Conservation (phyloP, 2,329 filamentous ascomycete species). For the Neonectria neomacrospora region DNA sequence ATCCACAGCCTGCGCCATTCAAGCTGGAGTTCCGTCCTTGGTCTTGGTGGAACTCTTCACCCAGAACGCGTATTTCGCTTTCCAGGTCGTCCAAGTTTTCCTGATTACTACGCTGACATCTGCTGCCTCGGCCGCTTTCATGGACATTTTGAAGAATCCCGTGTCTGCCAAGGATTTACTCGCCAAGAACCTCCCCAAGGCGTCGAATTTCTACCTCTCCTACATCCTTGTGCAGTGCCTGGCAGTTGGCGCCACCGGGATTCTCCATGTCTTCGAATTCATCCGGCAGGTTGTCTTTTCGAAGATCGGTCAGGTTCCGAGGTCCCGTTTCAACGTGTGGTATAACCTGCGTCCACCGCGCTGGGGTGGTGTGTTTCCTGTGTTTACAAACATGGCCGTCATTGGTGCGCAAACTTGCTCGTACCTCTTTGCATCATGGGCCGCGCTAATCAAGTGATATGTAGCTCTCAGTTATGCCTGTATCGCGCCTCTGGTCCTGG, state of each 20-base stretch:
- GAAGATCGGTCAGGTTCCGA: constrained; percentile 79
- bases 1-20: constrained; percentile 74
- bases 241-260: constrained; percentile 76
- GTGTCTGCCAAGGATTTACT: constrained; percentile 70
- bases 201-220: constrained; percentile 92
- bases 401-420: constrained; percentile 68
- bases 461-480: constrained; percentile 84
- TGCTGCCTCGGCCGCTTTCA: constrained; percentile 76
- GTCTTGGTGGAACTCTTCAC: constrained; percentile 88
- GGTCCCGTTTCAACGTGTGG: constrained; percentile 84
- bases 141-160: constrained; percentile 72
- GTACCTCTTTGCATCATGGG: no score
- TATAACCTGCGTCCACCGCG: constrained; percentile 76
- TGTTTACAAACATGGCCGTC: constrained; percentile 83
- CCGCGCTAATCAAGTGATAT: neutral
- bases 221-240: constrained; percentile 96
- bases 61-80: constrained; percentile 90
- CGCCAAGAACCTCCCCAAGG: constrained; percentile 78
- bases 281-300: constrained; percentile 68
- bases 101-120: constrained; percentile 86
- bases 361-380: constrained; percentile 85
- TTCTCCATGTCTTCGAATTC: constrained; percentile 79
- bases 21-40: constrained; percentile 81
- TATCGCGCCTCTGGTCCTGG: constrained; percentile 86
- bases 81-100: constrained; percentile 93